phyloP scores from a whole-genome alignment of 2,329 filamentous ascomycete genomes.

The Pezicula rhizophila region DNA sequence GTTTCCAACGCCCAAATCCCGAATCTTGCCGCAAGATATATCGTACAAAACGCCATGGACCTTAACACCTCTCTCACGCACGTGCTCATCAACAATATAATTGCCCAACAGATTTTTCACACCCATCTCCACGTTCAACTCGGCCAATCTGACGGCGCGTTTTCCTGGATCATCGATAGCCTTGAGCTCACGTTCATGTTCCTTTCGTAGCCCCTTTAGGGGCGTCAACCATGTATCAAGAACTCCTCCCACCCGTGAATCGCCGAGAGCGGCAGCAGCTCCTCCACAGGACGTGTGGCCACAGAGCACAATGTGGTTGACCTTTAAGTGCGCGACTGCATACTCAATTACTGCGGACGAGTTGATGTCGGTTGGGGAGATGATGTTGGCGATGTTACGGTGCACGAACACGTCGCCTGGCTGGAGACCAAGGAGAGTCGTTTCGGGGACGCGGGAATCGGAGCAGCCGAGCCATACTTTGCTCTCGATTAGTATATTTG shows the following conservation, averaged over 20 bases:
- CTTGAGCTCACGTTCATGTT: conserved; percentile 49
- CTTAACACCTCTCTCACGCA: conserved; percentile 62
- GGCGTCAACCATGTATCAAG: conserved; percentile 51
- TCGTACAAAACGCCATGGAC: conserved; percentile 78
- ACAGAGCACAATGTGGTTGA: conserved; percentile 65
- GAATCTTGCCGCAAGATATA: conserved; percentile 41
- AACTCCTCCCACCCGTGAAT: conserved; percentile 43
- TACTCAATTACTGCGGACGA: conserved; percentile 73
- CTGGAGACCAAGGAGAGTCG: conserved; percentile 69
- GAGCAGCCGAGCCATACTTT: conserved; percentile 83
- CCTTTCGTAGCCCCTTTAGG: conserved; percentile 37
- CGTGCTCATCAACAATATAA: conserved; percentile 61
- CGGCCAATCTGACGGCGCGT: conserved; percentile 57
- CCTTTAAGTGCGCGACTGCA: conserved; percentile 65
- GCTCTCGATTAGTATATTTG: conserved; percentile 1
- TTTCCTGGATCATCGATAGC: conserved; percentile 46
- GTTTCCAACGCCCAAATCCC: conserved; percentile 41
- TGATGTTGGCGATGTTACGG: conserved; percentile 84
- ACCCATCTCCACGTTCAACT: conserved; percentile 69
- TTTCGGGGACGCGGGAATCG: conserved; percentile 80
- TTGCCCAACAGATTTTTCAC: conserved; percentile 65
- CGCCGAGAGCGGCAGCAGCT: conserved; percentile 51
- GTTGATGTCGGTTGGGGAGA: conserved; percentile 70
- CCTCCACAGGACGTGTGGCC: conserved; percentile 65
- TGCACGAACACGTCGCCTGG: conserved; percentile 85